Base-by-base conservation (phyloP, 257 asterid genomes). In the Marsdenia floribunda region DNA sequence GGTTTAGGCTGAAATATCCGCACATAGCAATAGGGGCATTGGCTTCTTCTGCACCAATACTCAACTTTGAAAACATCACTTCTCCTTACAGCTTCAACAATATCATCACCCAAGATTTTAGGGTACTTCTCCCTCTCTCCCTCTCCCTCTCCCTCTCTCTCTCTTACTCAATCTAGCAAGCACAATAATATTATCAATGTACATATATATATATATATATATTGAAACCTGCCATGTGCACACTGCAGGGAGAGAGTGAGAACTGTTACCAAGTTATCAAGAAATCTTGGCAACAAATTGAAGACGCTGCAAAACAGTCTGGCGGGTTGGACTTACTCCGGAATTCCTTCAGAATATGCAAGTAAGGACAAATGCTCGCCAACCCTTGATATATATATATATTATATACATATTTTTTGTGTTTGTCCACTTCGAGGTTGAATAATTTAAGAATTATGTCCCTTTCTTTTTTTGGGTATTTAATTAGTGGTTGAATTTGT, bases 1-100 rank as follows among this genome's bases (percentile, higher is more conserved):
- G 98, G 98, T 93, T 93, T 71, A 91, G 98, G 82, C 77, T 93
- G 76, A 93, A 93, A 81, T 93, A 90, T 78, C 98, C 98, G 1
- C 97, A 93, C 82, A 79, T 91, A 4, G 88, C 97, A 10, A 59
- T 88, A 7, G 98, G 98, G 44, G 98, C 98, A 9, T 86, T 93
- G 90, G 83, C 98, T 24, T 93, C 98, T 72, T 93, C 98, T 44
- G 97, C 98, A 0, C 98, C 98, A 29, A 91, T 91, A 53, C 96
- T 93, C 78, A 85, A 90, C 59, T 93, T 93, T 78, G 97, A 90
- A 61, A 85, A 91, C 79, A 90, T 93, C 29, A 91, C 97, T 44
- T 91, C 98, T 3, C 90, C 90, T 1, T 91, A 80, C 73, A 85
- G 85, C 80, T 93, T 93, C 88, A 80, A 65, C 76, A 59, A 87